A percentile compares a stretch with the other conserved stretches of the same genome.
These are phyloP conservation scores for Phragmites australis DNA, from an alignment of 176 grass and related monocot genomes.

Conservation along the genomic window DNA sequence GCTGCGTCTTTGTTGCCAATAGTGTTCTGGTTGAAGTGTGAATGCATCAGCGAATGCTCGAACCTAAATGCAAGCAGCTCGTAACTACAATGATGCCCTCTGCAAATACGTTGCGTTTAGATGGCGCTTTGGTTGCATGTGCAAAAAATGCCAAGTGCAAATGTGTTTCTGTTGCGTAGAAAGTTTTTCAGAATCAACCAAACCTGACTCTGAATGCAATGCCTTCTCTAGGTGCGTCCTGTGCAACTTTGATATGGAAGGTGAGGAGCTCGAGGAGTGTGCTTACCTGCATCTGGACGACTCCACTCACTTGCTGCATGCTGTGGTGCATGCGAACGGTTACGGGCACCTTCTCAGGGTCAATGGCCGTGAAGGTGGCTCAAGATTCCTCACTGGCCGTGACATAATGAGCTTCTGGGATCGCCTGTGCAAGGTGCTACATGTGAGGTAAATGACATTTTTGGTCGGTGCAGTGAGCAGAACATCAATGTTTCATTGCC, in stretches of 20 bases:
- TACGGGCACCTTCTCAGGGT: constrained; percentile 95
- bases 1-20: background rate
- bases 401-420: constrained; percentile 98
- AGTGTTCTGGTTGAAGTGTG: background rate
- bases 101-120: background rate
- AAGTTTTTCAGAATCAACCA: background rate
- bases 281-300: constrained; percentile 73
- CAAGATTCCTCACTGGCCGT: constrained; percentile 71
- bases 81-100: no score
- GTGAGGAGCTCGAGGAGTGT: constrained; percentile 56
- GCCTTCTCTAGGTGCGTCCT: constrained; percentile 62
- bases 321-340: constrained; percentile 91
- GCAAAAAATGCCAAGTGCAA: background rate
- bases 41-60: background rate
- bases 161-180: background rate
- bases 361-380: constrained; percentile 89
- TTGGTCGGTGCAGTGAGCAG: background rate
- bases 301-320: constrained; percentile 79
- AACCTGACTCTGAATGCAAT: constrained; percentile 19
- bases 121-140: constrained; percentile 1
- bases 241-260: constrained; percentile 72
- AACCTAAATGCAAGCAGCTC: background rate
- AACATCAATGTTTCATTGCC: background rate
- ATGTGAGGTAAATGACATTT: constrained; percentile 58
- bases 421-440: constrained; percentile 75